These are phyloP conservation scores for Thalassiosira exigua DNA, from an alignment of 352 stramenopile species.

Conservation along the genomic window DNA sequence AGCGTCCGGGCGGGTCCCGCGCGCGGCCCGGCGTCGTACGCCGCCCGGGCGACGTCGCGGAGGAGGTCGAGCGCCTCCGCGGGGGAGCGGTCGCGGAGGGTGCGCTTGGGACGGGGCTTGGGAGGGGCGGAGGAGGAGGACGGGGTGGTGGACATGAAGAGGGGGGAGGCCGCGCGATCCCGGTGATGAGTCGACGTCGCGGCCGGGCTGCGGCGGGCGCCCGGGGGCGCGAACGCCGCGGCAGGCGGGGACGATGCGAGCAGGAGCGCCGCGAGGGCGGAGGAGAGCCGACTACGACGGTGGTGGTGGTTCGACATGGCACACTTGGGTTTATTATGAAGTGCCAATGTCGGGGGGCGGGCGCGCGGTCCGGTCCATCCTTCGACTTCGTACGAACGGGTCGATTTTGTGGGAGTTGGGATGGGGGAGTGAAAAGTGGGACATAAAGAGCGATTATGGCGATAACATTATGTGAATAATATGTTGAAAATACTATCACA, in stretches of 20 bases:
- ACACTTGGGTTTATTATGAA: not conserved
- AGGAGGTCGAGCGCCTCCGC: slow-evolving; percentile 69
- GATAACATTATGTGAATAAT: too few species aligned
- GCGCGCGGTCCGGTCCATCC: too few species aligned
- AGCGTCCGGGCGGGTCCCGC: slow-evolving; percentile 72
- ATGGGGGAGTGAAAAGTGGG: too few species aligned
- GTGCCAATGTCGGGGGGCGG: too few species aligned
- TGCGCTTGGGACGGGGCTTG: slow-evolving; percentile 52
- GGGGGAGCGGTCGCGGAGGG: slow-evolving; percentile 66
- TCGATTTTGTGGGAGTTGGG: too few species aligned
- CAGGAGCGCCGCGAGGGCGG: not conserved
- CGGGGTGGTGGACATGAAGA: slow-evolving; percentile 1
- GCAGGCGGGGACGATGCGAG: not conserved
- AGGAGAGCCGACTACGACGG: not conserved
- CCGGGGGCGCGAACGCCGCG: not conserved
- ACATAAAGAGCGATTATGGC: too few species aligned
- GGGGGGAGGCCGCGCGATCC: not conserved
- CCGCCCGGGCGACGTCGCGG: slow-evolving; percentile 71
- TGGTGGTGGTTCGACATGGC: not conserved
- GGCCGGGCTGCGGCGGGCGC: too few species aligned
- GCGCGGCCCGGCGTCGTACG: slow-evolving; percentile 71
- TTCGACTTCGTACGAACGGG: too few species aligned
- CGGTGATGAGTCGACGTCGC: too few species aligned
- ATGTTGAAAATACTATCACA: too few species aligned
- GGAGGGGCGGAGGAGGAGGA: slow-evolving; percentile 21